Percentiles rank a stretch among this genome's conserved stretches.
Evolutionary conservation across 768 basidiomycete genomes (phyloP).

Genomic region (Pleurotus citrinopileatus): DNA sequence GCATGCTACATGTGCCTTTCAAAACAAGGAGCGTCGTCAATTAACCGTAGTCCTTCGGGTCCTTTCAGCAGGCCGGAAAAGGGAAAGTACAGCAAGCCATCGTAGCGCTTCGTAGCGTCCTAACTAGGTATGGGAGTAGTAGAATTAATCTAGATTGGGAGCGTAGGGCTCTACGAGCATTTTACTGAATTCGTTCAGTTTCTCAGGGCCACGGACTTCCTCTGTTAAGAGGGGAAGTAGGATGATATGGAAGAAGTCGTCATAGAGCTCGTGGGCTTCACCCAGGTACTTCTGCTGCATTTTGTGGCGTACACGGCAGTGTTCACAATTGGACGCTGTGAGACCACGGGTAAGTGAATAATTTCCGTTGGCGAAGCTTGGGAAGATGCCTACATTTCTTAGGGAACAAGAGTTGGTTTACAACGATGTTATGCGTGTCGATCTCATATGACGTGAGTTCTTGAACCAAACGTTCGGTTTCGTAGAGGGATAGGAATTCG

Average conservation of each 20-base stretch:
- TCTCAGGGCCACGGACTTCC: conserved; percentile 94
- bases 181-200: conserved; percentile 88
- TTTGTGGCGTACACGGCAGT: conserved; percentile 89
- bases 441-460: conserved; percentile 93
- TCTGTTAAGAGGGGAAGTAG: conserved; percentile 92
- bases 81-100: background rate
- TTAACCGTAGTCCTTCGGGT: no score
- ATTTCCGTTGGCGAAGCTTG: background rate
- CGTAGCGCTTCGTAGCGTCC: no score
- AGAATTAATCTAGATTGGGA: conserved; percentile 9
- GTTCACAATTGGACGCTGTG: conserved; percentile 88
- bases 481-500: conserved; percentile 96
- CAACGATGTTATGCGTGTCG: conserved; percentile 98
- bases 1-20: background rate
- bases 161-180: conserved; percentile 84
- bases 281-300: conserved; percentile 99
- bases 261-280: conserved; percentile 96
- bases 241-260: conserved; percentile 97
- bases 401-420: conserved; percentile 96
- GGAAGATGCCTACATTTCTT: conserved; percentile 62
- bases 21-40: background rate
- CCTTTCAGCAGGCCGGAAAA: background rate
- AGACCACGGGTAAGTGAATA: conserved; percentile 4
- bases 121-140: no score
- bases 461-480: conserved; percentile 97